Evolutionary conservation across 1,139 yeast genomes (phyloP).

Genomic region (Insectozyma bohioensis): DNA sequence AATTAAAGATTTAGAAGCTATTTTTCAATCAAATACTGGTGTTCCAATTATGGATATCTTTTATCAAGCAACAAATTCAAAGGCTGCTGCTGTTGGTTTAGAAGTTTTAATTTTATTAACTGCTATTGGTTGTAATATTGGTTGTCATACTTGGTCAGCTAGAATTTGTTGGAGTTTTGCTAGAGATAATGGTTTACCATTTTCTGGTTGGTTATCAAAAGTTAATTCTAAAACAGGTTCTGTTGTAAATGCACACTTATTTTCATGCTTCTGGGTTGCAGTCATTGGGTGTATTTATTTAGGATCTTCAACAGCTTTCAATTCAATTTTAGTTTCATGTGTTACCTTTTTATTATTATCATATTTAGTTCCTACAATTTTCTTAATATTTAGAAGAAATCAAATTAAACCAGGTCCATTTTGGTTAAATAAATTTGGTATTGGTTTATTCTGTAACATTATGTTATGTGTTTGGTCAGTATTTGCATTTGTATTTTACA

Average conservation of each 20-base stretch:
- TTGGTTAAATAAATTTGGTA: slow-evolving; percentile 45
- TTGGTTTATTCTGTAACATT: slow-evolving; percentile 7
- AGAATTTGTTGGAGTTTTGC: slow-evolving; percentile 77
- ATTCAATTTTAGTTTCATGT: slow-evolving; percentile 40
- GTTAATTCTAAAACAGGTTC: slow-evolving; percentile 31
- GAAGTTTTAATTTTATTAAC: slow-evolving; percentile 60
- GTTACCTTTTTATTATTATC: slow-evolving; percentile 36
- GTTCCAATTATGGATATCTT: slow-evolving; percentile 64
- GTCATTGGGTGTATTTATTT: slow-evolving; percentile 40
- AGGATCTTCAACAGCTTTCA: slow-evolving; percentile 44
- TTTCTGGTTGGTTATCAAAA: slow-evolving; percentile 33
- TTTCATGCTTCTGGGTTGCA: slow-evolving; percentile 37
- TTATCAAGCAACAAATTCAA: slow-evolving; percentile 55
- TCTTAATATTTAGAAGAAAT: slow-evolving; percentile 35
- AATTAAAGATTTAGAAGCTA: slow-evolving; percentile 47
- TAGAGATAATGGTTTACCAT: slow-evolving; percentile 55
- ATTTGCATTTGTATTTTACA: slow-evolving; percentile 41
- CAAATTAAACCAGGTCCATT: slow-evolving; percentile 42
- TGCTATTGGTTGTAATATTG: slow-evolving; percentile 67
- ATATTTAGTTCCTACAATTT: slow-evolving; percentile 33
- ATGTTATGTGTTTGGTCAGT: slow-evolving; percentile 37
- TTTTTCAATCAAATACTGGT: slow-evolving; percentile 51
- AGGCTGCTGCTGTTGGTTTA: slow-evolving; percentile 58
- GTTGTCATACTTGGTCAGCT: slow-evolving; percentile 77
- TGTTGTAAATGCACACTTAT: slow-evolving; percentile 37